A percentile compares a stretch with the other conserved stretches of the same genome.
Conservation (phyloP, 805 yeast genomes). For the Hanseniaspora occidentalis region DNA sequence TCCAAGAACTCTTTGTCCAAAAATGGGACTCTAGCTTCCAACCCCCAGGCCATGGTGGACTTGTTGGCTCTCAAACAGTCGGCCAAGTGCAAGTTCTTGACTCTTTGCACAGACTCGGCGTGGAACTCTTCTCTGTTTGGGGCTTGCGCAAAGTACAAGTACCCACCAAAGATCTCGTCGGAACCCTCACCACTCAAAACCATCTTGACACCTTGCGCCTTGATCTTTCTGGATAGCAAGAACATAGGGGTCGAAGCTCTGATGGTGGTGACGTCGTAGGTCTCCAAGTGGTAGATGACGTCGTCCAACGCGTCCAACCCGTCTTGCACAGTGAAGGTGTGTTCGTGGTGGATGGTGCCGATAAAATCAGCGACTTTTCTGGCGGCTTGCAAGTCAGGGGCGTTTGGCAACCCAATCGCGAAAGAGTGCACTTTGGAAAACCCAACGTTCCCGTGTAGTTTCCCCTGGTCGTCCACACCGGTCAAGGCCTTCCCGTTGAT, state of each 20-base stretch:
- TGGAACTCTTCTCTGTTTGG: constrained; percentile 92
- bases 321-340: constrained; percentile 91
- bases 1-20: constrained; percentile 88
- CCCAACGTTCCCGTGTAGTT: constrained; percentile 54
- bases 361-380: constrained; percentile 91
- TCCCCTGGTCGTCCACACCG: constrained; percentile 85
- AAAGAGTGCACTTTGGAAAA: constrained; percentile 86
- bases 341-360: constrained; percentile 95
- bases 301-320: constrained; percentile 93
- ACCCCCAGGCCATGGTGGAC: constrained; percentile 99
- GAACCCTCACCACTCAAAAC: constrained; percentile 98
- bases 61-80: constrained; percentile 99
- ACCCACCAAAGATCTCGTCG: constrained; percentile 98
- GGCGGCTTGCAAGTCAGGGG: constrained; percentile 96
- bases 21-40: constrained; percentile 99
- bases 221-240: constrained; percentile 86
- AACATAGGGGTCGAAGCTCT: constrained; percentile 99
- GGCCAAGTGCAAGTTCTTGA: constrained; percentile 91
- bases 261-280: constrained; percentile 96
- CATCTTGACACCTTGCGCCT: constrained; percentile 99
- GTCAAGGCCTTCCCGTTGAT: constrained; percentile 59
- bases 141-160: constrained; percentile 93
- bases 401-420: constrained; percentile 94
- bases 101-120: constrained; percentile 88
- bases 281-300: constrained; percentile 91